A percentile compares a stretch with the other conserved stretches of the same genome.
phyloP scores from a whole-genome alignment of 106 monocot species.

The Allium fistulosum region DNA sequence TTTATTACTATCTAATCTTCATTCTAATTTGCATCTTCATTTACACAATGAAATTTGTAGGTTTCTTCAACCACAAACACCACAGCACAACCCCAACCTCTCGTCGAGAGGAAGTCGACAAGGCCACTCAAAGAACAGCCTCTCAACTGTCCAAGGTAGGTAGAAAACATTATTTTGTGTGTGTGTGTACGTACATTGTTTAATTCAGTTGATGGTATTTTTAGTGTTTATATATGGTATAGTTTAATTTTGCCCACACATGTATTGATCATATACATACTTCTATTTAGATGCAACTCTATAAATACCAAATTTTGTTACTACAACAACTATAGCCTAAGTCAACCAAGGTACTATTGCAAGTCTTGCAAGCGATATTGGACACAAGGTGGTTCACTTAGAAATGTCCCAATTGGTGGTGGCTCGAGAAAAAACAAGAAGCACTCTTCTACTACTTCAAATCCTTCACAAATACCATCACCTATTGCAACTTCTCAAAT shows the following conservation, averaged over 20 bases:
- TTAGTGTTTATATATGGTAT: too few relatives aligned
- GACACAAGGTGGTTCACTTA: slow-evolving; percentile 28
- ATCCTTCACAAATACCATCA: not conserved
- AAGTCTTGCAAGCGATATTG: slow-evolving; percentile 38
- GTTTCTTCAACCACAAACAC: not conserved
- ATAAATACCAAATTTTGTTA: slow-evolving; percentile 35
- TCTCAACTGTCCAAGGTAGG: not conserved
- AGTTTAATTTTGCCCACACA: too few relatives aligned
- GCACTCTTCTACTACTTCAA: slow-evolving; percentile 9
- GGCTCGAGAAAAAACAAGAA: slow-evolving; percentile 51
- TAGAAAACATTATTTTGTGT: too few relatives aligned
- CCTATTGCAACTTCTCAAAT: not conserved
- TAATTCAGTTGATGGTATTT: too few relatives aligned
- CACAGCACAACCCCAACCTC: not conserved
- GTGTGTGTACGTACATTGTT: too few relatives aligned
- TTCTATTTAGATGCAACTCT: slow-evolving; percentile 26
- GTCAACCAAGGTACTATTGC: slow-evolving; percentile 59
- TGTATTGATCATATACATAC: too few relatives aligned
- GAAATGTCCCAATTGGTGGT: slow-evolving; percentile 35
- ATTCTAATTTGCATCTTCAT: not conserved
- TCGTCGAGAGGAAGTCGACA: not conserved
- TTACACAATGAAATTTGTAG: not conserved
- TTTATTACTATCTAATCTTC: too few relatives aligned
- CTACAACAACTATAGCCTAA: slow-evolving; percentile 48
- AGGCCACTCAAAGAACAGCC: slow-evolving; percentile 8